Evolutionary conservation across 192 early-diverging fungal genomes (phyloP).

Genomic region (Coemansia sp.): DNA sequence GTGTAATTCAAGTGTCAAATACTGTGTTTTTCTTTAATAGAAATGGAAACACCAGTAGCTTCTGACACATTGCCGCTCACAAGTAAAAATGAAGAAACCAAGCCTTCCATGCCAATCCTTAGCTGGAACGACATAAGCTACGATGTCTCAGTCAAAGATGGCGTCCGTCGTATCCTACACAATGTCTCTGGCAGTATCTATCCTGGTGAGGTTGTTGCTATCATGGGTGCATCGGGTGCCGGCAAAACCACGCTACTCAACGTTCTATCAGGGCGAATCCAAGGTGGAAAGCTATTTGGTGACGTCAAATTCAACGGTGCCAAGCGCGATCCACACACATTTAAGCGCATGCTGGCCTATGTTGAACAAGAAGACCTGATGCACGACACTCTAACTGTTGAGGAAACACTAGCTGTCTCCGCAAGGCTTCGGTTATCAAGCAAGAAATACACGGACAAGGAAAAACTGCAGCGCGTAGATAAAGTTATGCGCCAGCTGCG

Average conservation of each 20-base stretch:
- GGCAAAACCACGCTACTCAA: conserved; percentile 85
- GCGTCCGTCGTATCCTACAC: conserved; percentile 54
- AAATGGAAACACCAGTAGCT: neutral
- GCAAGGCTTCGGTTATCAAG: conserved; percentile 67
- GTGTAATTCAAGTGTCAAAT: too few relatives aligned
- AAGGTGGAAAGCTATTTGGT: conserved; percentile 56
- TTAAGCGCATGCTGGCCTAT: conserved; percentile 42
- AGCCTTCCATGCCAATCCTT: conserved; percentile 9
- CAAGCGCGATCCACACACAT: conserved; percentile 25
- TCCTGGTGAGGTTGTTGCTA: conserved; percentile 72
- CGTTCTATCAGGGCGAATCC: conserved; percentile 65
- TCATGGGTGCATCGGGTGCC: conserved; percentile 89
- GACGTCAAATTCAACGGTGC: conserved; percentile 54
- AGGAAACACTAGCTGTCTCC: conserved; percentile 69
- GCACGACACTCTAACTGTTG: conserved; percentile 63
- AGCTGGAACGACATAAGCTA: conserved; percentile 39
- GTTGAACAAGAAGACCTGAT: conserved; percentile 57
- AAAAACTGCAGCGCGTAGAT: conserved; percentile 61
- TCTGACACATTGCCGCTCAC: neutral
- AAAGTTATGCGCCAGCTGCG: conserved; percentile 64
- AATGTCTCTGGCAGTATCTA: conserved; percentile 66
- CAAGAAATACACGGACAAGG: conserved; percentile 35
- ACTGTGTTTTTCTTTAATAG: neutral
- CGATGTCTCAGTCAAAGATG: conserved; percentile 30
- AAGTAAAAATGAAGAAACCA: neutral